A percentile compares a stretch with the other conserved stretches of the same genome.
Conservation (phyloP, 805 yeast species). For the Candida andamanensis region DNA sequence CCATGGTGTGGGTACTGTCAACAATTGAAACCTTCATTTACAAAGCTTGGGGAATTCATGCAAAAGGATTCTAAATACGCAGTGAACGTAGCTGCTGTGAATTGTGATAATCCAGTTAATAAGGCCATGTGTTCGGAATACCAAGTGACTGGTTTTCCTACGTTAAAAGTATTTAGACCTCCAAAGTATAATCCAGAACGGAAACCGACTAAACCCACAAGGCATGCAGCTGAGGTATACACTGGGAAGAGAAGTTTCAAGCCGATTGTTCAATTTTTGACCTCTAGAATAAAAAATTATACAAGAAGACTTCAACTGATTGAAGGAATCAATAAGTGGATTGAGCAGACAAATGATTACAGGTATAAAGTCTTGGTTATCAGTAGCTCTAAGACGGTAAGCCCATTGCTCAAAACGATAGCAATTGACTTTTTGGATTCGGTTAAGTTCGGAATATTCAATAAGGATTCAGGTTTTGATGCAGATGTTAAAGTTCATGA, state of each 20-base stretch:
- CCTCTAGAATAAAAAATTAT: slow-evolving; percentile 60
- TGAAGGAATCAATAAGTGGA: slow-evolving; percentile 20
- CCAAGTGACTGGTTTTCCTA: slow-evolving; percentile 76
- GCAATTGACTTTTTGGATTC: slow-evolving; percentile 63
- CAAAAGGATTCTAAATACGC: slow-evolving; percentile 43
- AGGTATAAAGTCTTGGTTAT: slow-evolving; percentile 46
- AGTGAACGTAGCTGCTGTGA: slow-evolving; percentile 72
- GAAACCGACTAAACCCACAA: slow-evolving; percentile 8
- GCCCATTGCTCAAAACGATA: slow-evolving; percentile 57
- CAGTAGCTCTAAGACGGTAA: slow-evolving; percentile 42
- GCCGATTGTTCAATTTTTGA: slow-evolving; percentile 49
- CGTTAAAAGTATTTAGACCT: slow-evolving; percentile 77
- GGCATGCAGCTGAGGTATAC: slow-evolving; percentile 53
- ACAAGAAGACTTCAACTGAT: slow-evolving; percentile 41
- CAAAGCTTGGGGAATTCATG: slow-evolving; percentile 57
- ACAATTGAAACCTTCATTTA: slow-evolving; percentile 58
- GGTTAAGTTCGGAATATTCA: slow-evolving; percentile 44
- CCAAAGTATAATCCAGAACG: slow-evolving; percentile 45
- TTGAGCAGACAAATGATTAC: slow-evolving; percentile 16
- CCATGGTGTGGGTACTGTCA: slow-evolving; percentile 98
- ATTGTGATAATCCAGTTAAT: slow-evolving; percentile 72
- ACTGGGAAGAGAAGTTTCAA: slow-evolving; percentile 56
- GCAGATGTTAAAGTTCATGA: slow-evolving; percentile 19
- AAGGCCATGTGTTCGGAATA: slow-evolving; percentile 63
- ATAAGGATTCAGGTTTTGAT: slow-evolving; percentile 15